Percentiles rank a stretch among this genome's conserved stretches.
Evolutionary conservation across 1,284 basidiomycete genomes (phyloP).

Genomic region (Ganoderma sinense): DNA sequence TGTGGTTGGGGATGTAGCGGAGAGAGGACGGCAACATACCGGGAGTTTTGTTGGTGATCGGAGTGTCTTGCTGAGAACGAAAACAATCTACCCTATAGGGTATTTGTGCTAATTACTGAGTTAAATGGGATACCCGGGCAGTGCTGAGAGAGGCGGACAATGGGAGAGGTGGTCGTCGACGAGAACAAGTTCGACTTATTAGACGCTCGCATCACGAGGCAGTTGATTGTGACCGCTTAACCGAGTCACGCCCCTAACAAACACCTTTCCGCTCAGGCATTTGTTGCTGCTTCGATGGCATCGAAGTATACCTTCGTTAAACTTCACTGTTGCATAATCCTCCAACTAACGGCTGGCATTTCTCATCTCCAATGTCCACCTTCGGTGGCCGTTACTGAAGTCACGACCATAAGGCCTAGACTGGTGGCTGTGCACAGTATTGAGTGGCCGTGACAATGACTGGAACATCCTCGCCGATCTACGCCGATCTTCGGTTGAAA

Average conservation of each 20-base stretch:
- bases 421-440: background rate
- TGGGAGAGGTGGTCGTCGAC: background rate
- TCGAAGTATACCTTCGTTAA: background rate
- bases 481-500: no score
- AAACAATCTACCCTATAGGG: background rate
- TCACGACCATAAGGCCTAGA: background rate
- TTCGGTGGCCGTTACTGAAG: no score
- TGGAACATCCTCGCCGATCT: no score
- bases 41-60: background rate
- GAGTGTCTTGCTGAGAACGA: background rate
- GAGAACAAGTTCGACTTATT: background rate
- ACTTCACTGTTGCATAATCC: background rate
- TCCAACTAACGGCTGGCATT: no score
- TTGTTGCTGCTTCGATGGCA: background rate
- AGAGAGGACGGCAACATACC: background rate
- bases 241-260: background rate
- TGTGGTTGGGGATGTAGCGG: background rate
- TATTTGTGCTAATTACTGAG: background rate
- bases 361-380: no score
- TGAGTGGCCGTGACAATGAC: background rate
- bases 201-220: background rate
- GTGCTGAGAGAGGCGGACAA: background rate
- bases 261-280: background rate
- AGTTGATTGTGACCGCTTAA: background rate
- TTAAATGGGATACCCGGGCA: background rate